Evolutionary conservation across 495 filamentous ascomycete genomes (phyloP).

Genomic region (Xylaria castorea): DNA sequence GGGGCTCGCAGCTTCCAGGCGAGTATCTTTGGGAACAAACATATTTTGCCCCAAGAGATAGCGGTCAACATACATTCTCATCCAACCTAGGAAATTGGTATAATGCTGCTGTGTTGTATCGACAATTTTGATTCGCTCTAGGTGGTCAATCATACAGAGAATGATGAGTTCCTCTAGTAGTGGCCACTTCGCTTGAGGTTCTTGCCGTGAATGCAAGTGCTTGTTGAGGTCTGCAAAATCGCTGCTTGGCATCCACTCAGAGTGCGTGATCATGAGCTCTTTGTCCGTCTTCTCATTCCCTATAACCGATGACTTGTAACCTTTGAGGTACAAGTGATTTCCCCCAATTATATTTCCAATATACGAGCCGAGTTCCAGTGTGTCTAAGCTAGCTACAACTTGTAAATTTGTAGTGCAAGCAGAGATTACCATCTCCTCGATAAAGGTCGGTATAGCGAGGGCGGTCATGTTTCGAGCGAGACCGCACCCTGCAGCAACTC

Average conservation of each 20-base stretch:
- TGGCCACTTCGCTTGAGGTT: constrained; percentile 29
- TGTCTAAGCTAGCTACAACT: neutral
- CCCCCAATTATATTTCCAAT: neutral
- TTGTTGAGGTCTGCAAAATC: constrained; percentile 40
- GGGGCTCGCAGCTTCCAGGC: neutral
- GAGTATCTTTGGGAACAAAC: neutral
- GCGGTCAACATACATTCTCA: neutral
- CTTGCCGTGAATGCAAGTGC: constrained; percentile 30
- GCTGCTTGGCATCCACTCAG: constrained; percentile 46
- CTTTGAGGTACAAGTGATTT: neutral
- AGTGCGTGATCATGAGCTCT: neutral
- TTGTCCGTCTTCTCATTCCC: constrained; percentile 32
- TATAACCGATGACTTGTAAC: constrained; percentile 18
- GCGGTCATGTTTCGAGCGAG: constrained; percentile 4
- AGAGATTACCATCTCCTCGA: constrained; percentile 47
- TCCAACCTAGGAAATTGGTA: neutral
- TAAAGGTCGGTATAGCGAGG: constrained; percentile 27
- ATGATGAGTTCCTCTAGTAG: constrained; percentile 30
- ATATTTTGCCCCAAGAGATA: neutral
- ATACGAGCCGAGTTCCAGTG: constrained; percentile 21
- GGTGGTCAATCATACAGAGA: constrained; percentile 11
- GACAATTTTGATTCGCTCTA: neutral
- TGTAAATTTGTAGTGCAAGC: neutral
- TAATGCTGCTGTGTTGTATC: neutral
- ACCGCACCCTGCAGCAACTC: neutral